phyloP scores from a whole-genome alignment of 2,329 filamentous ascomycete genomes.

The Leptographium radiaticola region DNA sequence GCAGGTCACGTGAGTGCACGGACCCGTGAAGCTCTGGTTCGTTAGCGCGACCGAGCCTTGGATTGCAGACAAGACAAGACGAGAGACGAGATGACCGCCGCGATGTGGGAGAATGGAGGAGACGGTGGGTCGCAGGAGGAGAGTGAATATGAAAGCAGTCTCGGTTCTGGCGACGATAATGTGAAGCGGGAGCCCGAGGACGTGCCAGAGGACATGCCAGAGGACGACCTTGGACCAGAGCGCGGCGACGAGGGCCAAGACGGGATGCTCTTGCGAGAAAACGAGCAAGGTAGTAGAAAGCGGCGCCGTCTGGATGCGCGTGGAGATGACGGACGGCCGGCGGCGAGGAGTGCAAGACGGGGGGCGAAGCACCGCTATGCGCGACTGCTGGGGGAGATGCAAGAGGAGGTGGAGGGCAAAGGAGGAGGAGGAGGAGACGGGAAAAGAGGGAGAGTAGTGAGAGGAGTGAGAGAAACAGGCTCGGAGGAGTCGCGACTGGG shows the following conservation, averaged over 20 bases:
- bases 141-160: neutral
- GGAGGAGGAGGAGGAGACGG: neutral
- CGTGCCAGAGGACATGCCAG: neutral
- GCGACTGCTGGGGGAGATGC: constrained; percentile 36
- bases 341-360: constrained; percentile 26
- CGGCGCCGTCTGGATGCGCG: too few species aligned
- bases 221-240: too few species aligned
- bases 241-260: too few species aligned
- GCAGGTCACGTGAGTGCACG: neutral
- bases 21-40: neutral
- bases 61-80: too few species aligned
- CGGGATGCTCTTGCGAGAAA: too few species aligned
- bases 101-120: too few species aligned
- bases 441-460: neutral
- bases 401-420: constrained; percentile 14
- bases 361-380: constrained; percentile 34
- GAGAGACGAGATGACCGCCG: too few species aligned
- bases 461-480: constrained; percentile 5
- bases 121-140: too few species aligned
- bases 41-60: neutral
- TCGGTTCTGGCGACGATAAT: neutral
- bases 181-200: neutral
- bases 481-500: constrained; percentile 18
- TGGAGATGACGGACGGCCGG: constrained; percentile 29
- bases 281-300: too few species aligned